phyloP scores from a whole-genome alignment of 306 rosid species.

The Glycyrrhiza uralensis region DNA sequence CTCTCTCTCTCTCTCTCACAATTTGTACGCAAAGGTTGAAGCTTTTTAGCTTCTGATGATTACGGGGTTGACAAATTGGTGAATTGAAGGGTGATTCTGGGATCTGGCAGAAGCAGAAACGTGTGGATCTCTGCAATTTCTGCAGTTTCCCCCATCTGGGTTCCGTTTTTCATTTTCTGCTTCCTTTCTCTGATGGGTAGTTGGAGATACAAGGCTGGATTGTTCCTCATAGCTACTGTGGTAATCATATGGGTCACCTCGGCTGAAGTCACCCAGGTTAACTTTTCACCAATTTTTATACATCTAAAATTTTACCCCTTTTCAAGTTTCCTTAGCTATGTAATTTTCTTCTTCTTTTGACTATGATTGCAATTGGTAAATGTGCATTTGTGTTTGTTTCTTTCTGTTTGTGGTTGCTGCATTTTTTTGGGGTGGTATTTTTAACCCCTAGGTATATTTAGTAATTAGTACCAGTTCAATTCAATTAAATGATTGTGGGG shows the following conservation, averaged over 20 bases:
- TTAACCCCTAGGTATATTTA: neutral
- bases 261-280: conserved; percentile 98
- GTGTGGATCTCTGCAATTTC: conserved; percentile 36
- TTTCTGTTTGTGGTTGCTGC: neutral
- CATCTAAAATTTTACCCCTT: neutral
- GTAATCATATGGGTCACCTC: conserved; percentile 93
- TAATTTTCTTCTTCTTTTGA: neutral
- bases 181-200: conserved; percentile 44
- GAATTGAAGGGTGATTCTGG: conserved; percentile 24
- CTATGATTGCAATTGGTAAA: neutral
- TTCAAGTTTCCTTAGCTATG: neutral
- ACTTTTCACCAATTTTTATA: neutral
- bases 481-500: neutral
- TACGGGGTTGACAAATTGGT: conserved; percentile 15
- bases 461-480: neutral
- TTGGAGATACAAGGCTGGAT: conserved; percentile 80
- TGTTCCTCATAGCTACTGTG: conserved; percentile 76
- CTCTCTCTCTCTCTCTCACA: neutral
- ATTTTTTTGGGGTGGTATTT: neutral
- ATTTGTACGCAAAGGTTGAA: conserved; percentile 14
- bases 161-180: conserved; percentile 4
- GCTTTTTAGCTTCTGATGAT: neutral
- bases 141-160: conserved; percentile 33
- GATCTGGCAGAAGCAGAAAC: conserved; percentile 30
- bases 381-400: neutral